Evolutionary conservation across 805 yeast species (phyloP).

Genomic region (Sugiyamaella smithiae): DNA sequence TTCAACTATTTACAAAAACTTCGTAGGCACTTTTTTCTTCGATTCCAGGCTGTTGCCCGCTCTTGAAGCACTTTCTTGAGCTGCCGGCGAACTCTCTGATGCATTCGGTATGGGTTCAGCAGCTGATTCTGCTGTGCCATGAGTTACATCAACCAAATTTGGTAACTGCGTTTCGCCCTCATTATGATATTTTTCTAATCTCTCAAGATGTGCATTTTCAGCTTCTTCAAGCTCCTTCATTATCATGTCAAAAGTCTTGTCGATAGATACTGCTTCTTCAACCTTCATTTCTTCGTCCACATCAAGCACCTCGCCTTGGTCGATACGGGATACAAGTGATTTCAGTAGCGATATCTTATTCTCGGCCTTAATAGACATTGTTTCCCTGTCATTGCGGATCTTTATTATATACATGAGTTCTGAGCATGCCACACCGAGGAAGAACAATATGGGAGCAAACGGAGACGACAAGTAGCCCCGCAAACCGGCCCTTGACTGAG

Average conservation of each 20-base stretch:
- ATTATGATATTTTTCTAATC: too few relatives aligned
- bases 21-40: too few relatives aligned
- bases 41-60: too few relatives aligned
- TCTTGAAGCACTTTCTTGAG: too few relatives aligned
- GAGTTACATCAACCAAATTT: too few relatives aligned
- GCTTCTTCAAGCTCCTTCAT: constrained; percentile 26
- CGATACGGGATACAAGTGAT: constrained; percentile 39
- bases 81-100: too few relatives aligned
- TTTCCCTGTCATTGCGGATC: constrained; percentile 40
- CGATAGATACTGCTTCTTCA: constrained; percentile 31
- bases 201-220: not conserved
- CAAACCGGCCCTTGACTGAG: not conserved
- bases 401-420: constrained; percentile 47
- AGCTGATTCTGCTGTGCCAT: too few relatives aligned
- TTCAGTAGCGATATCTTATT: constrained; percentile 40
- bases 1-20: too few relatives aligned
- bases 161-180: too few relatives aligned
- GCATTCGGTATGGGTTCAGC: too few relatives aligned
- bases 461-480: constrained; percentile 20
- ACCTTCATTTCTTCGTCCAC: constrained; percentile 41
- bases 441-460: constrained; percentile 40
- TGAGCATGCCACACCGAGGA: constrained; percentile 46
- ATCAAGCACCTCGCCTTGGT: constrained; percentile 42
- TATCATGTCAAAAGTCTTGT: constrained; percentile 27
- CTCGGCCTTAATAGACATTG: constrained; percentile 39